These are phyloP conservation scores for Thecaphora frezii DNA, from an alignment of 1,284 basidiomycete species.

Conservation along the genomic window DNA sequence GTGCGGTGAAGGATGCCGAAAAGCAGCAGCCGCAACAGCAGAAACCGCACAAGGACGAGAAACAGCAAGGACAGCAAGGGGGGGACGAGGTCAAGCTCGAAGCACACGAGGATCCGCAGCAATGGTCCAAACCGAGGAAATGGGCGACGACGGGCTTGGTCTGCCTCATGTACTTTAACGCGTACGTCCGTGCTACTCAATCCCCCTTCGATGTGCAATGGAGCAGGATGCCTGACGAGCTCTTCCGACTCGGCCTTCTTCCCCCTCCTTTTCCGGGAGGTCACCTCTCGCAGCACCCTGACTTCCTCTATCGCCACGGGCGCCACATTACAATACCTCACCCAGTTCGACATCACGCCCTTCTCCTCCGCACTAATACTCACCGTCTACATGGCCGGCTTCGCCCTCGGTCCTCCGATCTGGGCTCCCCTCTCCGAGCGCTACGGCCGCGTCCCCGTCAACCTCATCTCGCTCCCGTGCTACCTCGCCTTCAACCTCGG, in stretches of 20 bases:
- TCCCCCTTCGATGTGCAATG: constrained; percentile 2
- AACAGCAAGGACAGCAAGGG: constrained; percentile 4
- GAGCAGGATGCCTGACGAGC: too few relatives aligned
- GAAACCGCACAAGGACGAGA: not conserved
- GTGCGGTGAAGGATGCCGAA: too few relatives aligned
- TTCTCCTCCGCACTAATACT: constrained; percentile 23
- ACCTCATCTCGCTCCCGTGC: constrained; percentile 43
- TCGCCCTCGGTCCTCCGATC: constrained; percentile 37
- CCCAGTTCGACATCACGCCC: constrained; percentile 19
- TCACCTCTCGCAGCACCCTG: constrained; percentile 13
- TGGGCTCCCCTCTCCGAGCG: constrained; percentile 42
- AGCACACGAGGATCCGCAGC: constrained; percentile 23
- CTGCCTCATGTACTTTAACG: constrained; percentile 20
- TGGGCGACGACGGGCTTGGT: constrained; percentile 30
- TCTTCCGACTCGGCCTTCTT: too few relatives aligned
- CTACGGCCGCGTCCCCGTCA: constrained; percentile 52
- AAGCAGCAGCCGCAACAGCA: too few relatives aligned
- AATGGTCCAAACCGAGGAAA: constrained; percentile 20
- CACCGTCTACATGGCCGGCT: constrained; percentile 37
- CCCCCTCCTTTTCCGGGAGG: constrained; percentile 1
- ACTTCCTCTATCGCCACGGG: constrained; percentile 28
- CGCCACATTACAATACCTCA: constrained; percentile 20
- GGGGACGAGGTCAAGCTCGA: constrained; percentile 12
- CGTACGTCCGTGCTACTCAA: not conserved
- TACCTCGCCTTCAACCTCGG: constrained; percentile 53